Evolutionary conservation across 2,329 filamentous ascomycete genomes (phyloP).

Genomic region (Tolypocladium ophioglossoides): DNA sequence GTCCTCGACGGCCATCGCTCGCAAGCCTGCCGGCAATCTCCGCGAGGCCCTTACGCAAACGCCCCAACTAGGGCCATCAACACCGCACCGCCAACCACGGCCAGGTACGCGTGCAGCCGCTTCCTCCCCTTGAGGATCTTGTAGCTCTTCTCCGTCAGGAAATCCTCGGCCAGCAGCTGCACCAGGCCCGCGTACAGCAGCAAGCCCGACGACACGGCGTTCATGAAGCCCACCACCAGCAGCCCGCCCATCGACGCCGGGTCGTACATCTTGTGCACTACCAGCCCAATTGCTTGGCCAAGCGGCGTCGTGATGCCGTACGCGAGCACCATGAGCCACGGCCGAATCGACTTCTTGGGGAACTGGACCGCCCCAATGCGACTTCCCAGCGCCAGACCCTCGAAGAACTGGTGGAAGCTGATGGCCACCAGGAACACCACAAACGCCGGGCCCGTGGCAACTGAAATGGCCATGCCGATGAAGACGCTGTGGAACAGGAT

Average conservation of each 20-base stretch:
- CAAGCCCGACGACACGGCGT: conserved; percentile 72
- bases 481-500: conserved; percentile 81
- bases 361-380: conserved; percentile 80
- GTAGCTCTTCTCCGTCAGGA: conserved; percentile 67
- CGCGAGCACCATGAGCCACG: conserved; percentile 73
- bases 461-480: conserved; percentile 78
- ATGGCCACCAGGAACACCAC: conserved; percentile 72
- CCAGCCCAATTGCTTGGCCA: conserved; percentile 71
- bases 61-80: conserved; percentile 65
- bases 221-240: conserved; percentile 78
- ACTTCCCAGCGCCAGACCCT: conserved; percentile 75
- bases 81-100: conserved; percentile 52
- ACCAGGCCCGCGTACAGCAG: conserved; percentile 75
- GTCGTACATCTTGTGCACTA: conserved; percentile 71
- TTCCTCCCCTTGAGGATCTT: conserved; percentile 50
- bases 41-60: conserved; percentile 45
- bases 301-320: conserved; percentile 71
- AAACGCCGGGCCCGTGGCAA: conserved; percentile 70
- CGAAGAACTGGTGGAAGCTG: conserved; percentile 79
- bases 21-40: background rate
- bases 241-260: conserved; percentile 59
- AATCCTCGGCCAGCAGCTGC: conserved; percentile 77
- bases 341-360: conserved; percentile 58
- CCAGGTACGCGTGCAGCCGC: conserved; percentile 50
- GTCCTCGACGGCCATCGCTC: too few species aligned